A percentile compares a stretch with the other conserved stretches of the same genome.
Evolutionary conservation across 345 rosid genomes (phyloP).

Genomic region (Populus alba): DNA sequence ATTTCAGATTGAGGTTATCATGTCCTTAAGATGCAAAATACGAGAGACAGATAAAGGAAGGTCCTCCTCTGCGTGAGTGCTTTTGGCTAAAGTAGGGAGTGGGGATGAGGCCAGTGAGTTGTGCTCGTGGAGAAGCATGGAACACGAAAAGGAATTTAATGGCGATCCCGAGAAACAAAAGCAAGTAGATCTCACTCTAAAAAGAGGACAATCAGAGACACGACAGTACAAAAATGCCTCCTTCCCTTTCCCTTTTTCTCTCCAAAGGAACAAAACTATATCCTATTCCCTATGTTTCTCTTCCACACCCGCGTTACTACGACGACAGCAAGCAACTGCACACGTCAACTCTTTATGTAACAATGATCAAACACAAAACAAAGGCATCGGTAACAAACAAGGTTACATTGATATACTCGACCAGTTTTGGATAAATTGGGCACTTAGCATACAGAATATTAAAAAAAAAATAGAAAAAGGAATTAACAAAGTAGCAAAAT

Average conservation of each 20-base stretch:
- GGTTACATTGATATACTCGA: not conserved
- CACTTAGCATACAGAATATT: no score
- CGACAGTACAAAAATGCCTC: not conserved
- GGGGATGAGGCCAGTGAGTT: not conserved
- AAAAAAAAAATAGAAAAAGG: no score
- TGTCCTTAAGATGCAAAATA: not conserved
- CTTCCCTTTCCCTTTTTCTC: not conserved
- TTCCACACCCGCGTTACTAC: not conserved
- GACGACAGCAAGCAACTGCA: not conserved
- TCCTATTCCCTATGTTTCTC: not conserved
- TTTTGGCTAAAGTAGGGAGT: conserved; percentile 10
- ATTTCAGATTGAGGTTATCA: conserved; percentile 2
- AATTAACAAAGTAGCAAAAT: no score
- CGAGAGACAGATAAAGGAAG: conserved; percentile 9
- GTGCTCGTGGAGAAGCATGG: conserved; percentile 19
- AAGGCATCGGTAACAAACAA: not conserved
- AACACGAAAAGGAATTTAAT: conserved; percentile 29
- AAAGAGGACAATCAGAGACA: conserved; percentile 6
- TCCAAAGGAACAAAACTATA: not conserved
- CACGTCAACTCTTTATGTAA: not conserved
- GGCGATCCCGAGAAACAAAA: conserved; percentile 41
- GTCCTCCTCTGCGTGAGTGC: not conserved
- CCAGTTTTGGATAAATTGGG: not conserved
- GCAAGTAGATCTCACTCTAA: conserved; percentile 5
- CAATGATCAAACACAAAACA: not conserved